Evolutionary conservation across 257 asterid species (phyloP), one percentile per base, ranked within the genome.

Genomic region (Solanum okadae): DNA sequence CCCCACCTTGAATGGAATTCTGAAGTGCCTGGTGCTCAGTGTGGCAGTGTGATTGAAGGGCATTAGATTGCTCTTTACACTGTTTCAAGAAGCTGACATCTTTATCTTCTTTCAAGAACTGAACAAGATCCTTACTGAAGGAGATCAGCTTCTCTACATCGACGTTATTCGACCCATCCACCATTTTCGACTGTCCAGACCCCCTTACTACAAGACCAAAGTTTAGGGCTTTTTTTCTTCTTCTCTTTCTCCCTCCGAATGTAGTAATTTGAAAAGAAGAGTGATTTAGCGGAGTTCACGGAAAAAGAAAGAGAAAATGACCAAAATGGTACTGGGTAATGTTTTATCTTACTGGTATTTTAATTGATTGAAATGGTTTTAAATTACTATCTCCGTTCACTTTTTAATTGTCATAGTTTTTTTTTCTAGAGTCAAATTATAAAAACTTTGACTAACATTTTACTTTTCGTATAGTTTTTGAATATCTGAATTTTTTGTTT

Each of bases 1-100:
- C 8, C 56, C 46, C 71, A 61, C 87, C 98, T 94, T 93, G 91
- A n/a, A 93, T 87, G 73, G 96, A 93, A 22, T 78, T 88, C 49
- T 89, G 92, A 68, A 87, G 87, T 29, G 89, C 87, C 37, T 86
- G 85, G 89, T 87, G 88, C 89, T 95, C 95, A 56, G 91, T 86
- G 75, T 84, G 87, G 78, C 94, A 92, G 75, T 93, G 96, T 38
- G 94, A 91, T 29, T 85, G 95, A 84, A 95, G 95, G 72, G 91
- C 88, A 33, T 88, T 83, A 33, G 91, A 92, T 35, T 93, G 97
- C 44, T 89, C 90, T 81, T 91, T 89, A 86, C 92, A 90, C 77
- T 93, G 93, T 89, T 92, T 93, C 84, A 93, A 92, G 86, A 25
- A 86, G 56, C 27, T 88, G 72, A 85, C 49, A 73, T 95, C 97